Evolutionary conservation across 2,329 filamentous ascomycete species (phyloP).

Genomic region (Periconia macrospinosa): DNA sequence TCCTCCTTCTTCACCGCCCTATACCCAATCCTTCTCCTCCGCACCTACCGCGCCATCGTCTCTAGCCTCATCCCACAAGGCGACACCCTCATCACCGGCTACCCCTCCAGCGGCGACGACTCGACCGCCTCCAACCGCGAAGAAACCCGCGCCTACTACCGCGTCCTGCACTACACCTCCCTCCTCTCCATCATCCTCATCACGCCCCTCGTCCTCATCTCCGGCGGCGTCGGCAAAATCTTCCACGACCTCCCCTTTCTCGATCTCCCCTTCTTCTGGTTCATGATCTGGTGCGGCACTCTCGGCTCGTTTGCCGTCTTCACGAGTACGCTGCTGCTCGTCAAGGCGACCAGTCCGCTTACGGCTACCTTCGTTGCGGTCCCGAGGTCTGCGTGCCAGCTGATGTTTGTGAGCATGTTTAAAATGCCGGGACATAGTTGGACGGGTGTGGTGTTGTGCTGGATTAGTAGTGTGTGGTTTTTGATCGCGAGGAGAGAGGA

Average conservation of each 20-base stretch:
- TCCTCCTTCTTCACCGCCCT: conserved; percentile 56
- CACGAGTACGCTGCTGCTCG: conserved; percentile 50
- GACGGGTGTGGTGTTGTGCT: conserved; percentile 55
- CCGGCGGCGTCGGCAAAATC: conserved; percentile 54
- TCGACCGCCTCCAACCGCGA: conserved; percentile 40
- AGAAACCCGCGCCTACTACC: conserved; percentile 55
- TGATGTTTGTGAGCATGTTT: conserved; percentile 51
- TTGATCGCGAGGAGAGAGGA: conserved; percentile 47
- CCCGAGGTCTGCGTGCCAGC: conserved; percentile 52
- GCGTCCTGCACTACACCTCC: conserved; percentile 56
- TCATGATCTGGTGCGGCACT: conserved; percentile 54
- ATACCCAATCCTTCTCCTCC: conserved; percentile 55
- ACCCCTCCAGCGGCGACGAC: conserved; percentile 35
- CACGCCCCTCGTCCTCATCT: conserved; percentile 53
- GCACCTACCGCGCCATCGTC: conserved; percentile 53
- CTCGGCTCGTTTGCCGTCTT: conserved; percentile 54
- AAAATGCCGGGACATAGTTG: conserved; percentile 55
- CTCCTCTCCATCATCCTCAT: conserved; percentile 53
- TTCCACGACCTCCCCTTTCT: conserved; percentile 57
- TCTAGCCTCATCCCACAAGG: conserved; percentile 48
- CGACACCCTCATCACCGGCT: conserved; percentile 47
- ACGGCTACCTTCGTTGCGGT: conserved; percentile 54
- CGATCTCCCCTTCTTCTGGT: conserved; percentile 59
- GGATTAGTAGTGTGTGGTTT: conserved; percentile 55
- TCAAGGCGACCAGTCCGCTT: conserved; percentile 54